Evolutionary conservation across 1,284 basidiomycete species (phyloP), one percentile per base, ranked within the genome.

Genomic region (Caloboletus firmus): DNA sequence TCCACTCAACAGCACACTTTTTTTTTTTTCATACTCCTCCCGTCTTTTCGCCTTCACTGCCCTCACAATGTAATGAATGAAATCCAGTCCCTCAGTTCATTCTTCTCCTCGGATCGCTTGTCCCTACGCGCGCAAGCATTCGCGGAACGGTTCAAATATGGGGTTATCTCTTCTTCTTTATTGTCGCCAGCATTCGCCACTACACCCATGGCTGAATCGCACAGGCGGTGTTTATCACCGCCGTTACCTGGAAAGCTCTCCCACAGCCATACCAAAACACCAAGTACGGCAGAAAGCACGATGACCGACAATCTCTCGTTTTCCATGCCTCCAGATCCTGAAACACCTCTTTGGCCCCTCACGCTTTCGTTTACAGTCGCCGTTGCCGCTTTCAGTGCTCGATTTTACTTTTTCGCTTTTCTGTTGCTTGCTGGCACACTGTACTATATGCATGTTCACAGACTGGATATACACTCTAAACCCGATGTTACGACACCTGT

Each of bases 81-180:
- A n/a, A 18, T 44, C 1, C 62, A 66, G 75, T 43, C 70, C 65
- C 40, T 70, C 61, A 18, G 51, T 67, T 54, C 70, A 67, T 47
- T 66, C 63, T 50, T 68, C 67, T 47, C 59, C 48, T 51, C 61
- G 2, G 47, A 59, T 44, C 52, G 48, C 26, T 46, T 52, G 11
- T 56, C 60, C 41, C 65, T 57, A 60, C 64, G 68, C 26, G 68
- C 76, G 12, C 77, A 68, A 59, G 74, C 74, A 36, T 88, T 91
- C 61, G 80, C 83, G 15, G 89, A 92, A 70, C 84, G 81, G 45
- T 91, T 92, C 79, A 91, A 91, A 70, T 91, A 91, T 76, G 82
- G 82, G 55, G 80, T 92, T n/a, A 91, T 92, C 55, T 90, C 89
- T 4, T 91, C 89, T 1, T 83, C 89, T 4, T 75, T 91, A 9